phyloP scores from a whole-genome alignment of 768 basidiomycete species.

The Mycena olivaceomarginata region DNA sequence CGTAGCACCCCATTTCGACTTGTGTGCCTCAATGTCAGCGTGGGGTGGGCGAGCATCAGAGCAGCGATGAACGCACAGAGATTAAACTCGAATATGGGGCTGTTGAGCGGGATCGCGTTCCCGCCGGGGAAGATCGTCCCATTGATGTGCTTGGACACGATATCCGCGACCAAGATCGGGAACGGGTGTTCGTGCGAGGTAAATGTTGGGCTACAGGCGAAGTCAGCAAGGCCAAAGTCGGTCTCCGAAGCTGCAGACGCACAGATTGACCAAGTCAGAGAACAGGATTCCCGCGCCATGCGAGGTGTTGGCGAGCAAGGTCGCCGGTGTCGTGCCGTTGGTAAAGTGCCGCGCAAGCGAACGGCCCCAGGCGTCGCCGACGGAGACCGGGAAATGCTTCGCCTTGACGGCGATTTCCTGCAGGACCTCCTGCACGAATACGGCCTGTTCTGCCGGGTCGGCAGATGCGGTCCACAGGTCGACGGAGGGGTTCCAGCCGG shows the following conservation, averaged over 20 bases:
- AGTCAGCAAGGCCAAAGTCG: conserved; percentile 8
- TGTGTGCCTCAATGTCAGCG: not conserved
- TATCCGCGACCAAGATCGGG: conserved; percentile 59
- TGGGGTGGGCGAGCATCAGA: not conserved
- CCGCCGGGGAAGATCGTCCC: conserved; percentile 46
- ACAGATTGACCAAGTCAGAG: conserved; percentile 57
- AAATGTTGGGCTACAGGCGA: conserved; percentile 54
- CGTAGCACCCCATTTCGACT: conserved; percentile 65
- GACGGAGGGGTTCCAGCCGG: conserved; percentile 57
- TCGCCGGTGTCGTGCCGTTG: conserved; percentile 58
- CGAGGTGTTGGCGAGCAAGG: conserved; percentile 50
- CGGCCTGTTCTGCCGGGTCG: conserved; percentile 46
- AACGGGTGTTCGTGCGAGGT: conserved; percentile 58
- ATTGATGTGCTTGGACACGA: conserved; percentile 50
- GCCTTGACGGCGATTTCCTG: conserved; percentile 52
- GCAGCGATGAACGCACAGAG: conserved; percentile 44
- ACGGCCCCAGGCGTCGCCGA: conserved; percentile 43
- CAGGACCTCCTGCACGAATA: conserved; percentile 44
- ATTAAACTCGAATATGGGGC: conserved; percentile 59
- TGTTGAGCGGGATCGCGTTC: conserved; percentile 53
- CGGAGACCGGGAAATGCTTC: conserved; percentile 59
- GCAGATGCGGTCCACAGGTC: conserved; percentile 26
- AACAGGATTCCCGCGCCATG: conserved; percentile 60
- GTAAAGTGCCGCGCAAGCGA: conserved; percentile 43
- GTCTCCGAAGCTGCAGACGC: conserved; percentile 35